Evolutionary conservation across 2,329 filamentous ascomycete species (phyloP).

Genomic region (Botryotinia globosa): DNA sequence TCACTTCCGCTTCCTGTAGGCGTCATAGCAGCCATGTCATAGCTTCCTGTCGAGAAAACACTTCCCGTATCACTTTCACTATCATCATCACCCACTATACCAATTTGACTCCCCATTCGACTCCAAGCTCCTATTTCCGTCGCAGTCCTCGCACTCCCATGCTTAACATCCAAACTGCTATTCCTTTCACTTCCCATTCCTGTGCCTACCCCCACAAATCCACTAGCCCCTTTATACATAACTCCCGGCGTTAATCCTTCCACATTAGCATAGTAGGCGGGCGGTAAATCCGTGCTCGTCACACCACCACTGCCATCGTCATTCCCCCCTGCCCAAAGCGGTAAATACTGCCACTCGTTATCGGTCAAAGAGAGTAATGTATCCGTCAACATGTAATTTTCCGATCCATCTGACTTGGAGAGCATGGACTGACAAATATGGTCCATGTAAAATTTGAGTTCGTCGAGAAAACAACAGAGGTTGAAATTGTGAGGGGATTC

Average conservation of each 20-base stretch:
- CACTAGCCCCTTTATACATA: conserved; percentile 5
- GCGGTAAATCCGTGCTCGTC: conserved; percentile 41
- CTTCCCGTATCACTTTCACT: not conserved
- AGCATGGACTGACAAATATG: conserved; percentile 19
- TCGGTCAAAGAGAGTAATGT: conserved; percentile 52
- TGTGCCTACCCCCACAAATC: conserved; percentile 6
- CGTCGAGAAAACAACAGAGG: conserved; percentile 17
- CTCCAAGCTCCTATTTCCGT: not conserved
- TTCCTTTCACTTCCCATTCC: not conserved
- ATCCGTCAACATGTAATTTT: conserved; percentile 35
- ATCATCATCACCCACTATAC: not conserved
- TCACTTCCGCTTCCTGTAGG: conserved; percentile 11
- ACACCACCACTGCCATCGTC: conserved; percentile 52
- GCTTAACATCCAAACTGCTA: conserved; percentile 5
- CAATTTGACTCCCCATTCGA: not conserved
- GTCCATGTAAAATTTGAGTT: conserved; percentile 21
- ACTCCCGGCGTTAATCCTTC: not conserved
- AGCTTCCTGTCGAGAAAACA: not conserved
- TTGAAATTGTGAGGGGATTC: conserved; percentile 20
- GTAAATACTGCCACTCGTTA: conserved; percentile 60
- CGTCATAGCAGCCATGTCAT: conserved; percentile 13
- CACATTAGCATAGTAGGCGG: conserved; percentile 25
- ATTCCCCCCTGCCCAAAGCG: conserved; percentile 61
- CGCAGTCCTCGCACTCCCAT: not conserved
- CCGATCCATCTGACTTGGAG: conserved; percentile 1